A percentile compares a stretch with the other conserved stretches of the same genome.
Evolutionary conservation across 2,329 filamentous ascomycete genomes (phyloP).

Genomic region (Cercospora sojina): DNA sequence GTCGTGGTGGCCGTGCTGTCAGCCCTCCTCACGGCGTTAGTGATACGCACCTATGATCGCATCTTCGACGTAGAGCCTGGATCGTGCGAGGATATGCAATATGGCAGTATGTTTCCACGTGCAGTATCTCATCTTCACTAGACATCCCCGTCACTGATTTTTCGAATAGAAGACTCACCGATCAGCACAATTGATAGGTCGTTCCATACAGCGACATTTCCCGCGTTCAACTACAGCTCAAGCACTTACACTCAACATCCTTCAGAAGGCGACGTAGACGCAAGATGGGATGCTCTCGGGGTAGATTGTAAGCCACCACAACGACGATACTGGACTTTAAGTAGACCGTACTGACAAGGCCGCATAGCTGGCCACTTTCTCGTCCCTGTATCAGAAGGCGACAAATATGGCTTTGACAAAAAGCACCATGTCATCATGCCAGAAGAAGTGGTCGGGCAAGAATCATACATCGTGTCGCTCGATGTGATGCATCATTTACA

Average conservation of each 20-base stretch:
- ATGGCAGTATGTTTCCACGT: background rate
- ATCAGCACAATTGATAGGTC: background rate
- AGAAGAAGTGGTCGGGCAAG: background rate
- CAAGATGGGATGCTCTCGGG: background rate
- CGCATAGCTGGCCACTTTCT: background rate
- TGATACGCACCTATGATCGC: background rate
- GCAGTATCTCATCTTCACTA: fast-evolving
- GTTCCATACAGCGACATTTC: background rate
- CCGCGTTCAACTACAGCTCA: background rate
- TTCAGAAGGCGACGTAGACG: background rate
- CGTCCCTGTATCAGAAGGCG: background rate
- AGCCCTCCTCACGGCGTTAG: background rate
- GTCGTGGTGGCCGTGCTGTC: background rate
- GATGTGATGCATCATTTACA: slow-evolving; percentile 12
- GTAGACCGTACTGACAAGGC: background rate
- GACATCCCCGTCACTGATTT: background rate
- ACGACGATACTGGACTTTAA: no score
- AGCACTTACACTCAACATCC: background rate
- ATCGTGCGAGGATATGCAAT: background rate
- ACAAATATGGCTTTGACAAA: slow-evolving; percentile 3
- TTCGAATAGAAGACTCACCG: background rate
- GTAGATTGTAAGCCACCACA: background rate
- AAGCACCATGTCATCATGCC: background rate
- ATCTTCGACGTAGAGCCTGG: background rate
- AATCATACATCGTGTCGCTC: background rate